Base-by-base conservation (phyloP, 2,329 filamentous ascomycete species). In the Verticillium dahliae region DNA sequence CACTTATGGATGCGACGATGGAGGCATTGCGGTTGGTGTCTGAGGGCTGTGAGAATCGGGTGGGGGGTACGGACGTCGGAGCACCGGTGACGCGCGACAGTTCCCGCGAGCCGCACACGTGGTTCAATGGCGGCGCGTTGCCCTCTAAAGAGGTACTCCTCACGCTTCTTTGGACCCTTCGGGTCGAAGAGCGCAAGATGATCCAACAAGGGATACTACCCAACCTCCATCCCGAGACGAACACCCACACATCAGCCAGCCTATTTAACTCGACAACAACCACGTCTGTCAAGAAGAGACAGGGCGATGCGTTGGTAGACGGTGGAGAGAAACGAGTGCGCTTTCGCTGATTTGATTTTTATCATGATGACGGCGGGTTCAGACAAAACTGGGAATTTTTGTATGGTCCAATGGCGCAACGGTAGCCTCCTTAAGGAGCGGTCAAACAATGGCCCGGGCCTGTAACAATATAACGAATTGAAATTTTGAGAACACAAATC, bases 1-100 rank as follows among this genome's bases (percentile, higher is more conserved):
- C 86, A 72, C 79, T 88, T 71, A 78, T 76, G 85, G 85, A 89
- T 88, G 86, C 86, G 86, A 89, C 86, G 85, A 82, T 87, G 84
- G 83, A 75, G 82, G 84, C 82, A 80, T 85, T 89, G 86, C 86
- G 86, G 86, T 88, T 84, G 81, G 84, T 83, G 75, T 85, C 84
- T 86, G 78, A 86, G 75, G 76, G 80, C 78, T 70, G 73, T 70
- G 76, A 81, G 68, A 74, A 77, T 69, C 77, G 72, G 74, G 78
- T 78, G 75, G 76, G 71, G 68, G 73, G 70, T 68, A 67, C 66
- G 68, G 62, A 63, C 67, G 64, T 65, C 69, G 74, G 70, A 70
- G 65, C 69, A 64, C 59, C 69, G 68, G 73, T 64, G 65, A 71
- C 73, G 75, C 74, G 75, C 74, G 78, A 69, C 57, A 69, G 71